Base-by-base conservation (phyloP, 768 basidiomycete genomes). In the Thelephora ganbajun region DNA sequence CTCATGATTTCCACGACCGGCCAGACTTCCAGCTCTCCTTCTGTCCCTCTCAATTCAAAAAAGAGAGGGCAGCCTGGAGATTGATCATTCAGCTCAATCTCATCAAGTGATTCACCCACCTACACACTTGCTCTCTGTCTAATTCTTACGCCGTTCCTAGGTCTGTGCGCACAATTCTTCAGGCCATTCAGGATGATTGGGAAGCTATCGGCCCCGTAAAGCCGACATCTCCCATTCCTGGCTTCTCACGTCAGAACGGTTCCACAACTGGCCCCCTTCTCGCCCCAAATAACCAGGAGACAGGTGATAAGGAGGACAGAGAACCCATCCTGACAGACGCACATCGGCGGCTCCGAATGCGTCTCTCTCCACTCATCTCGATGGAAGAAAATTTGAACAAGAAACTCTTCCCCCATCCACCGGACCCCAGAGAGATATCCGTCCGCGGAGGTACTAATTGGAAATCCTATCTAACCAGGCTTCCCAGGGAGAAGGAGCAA, bases 1-100 rank as follows among this genome's bases (percentile, higher is more conserved):
- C 12, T 46, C 33, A 3, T 33, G 6, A 35, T 12, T 19, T 11
- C 45, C 6, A 23, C 33, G 48, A n/a, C 35, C 37, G 26, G 33
- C 16, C 53, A 84, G 81, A 85, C 55, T 83, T 84, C 52, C 79
- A 82, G 56, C 57, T 84, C 6, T 70, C 74, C 0, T 81, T 82
- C 54, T 72, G 77, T 7, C 81, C 80, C 0, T 68, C 66, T 20
- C 71, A 75, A 48, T 83, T 83, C 48, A 70, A 72, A 39, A 66
- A 56, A 41, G 80, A 85, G 50, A 66, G 74, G 14, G 55, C 66
- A 0, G 69, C 75, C 6, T 85, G 82, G 81, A 73, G 69, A 51
- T 69, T 72, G 11, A 70, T 84, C 46, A 70, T 85, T 6, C 78
- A 84, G 52, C 72, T 84, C 37, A 84, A 84, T 55, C 62, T 84